A percentile compares a stretch with the other conserved stretches of the same genome.
These are phyloP conservation scores for Rosa chinensis DNA, from an alignment of 306 rosid genomes.

Conservation along the genomic window DNA sequence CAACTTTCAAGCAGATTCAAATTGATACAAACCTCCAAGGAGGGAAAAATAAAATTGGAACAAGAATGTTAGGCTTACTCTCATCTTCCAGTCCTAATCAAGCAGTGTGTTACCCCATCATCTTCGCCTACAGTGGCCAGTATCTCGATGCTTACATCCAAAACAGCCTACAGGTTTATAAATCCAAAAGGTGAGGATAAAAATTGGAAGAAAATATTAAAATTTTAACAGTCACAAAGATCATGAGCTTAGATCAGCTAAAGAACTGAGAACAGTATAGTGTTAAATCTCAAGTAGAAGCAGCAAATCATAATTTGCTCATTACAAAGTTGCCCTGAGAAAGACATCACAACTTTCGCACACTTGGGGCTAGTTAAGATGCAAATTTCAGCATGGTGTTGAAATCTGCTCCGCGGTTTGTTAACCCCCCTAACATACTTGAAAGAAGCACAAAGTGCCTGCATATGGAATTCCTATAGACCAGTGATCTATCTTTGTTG, in stretches of 20 bases:
- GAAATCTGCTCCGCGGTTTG: background rate
- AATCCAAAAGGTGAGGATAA: background rate
- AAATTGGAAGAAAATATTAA: background rate
- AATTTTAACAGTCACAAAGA: background rate
- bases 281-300: background rate
- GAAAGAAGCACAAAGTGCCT: background rate
- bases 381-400: background rate
- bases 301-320: background rate
- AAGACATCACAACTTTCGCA: background rate
- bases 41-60: background rate
- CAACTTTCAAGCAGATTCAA: slow-evolving; percentile 39
- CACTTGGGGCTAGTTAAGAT: no score
- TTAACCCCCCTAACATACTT: background rate
- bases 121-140: slow-evolving; percentile 81
- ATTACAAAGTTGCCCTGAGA: background rate
- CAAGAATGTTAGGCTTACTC: slow-evolving; percentile 12
- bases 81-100: slow-evolving; percentile 40
- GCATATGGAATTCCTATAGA: background rate
- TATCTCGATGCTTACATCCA: slow-evolving; percentile 79
- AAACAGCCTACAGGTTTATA: slow-evolving; percentile 66
- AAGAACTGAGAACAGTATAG: background rate
- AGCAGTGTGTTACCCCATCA: slow-evolving; percentile 91
- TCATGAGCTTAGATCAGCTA: background rate
- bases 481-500: background rate
- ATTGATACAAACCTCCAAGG: slow-evolving; percentile 41